Evolutionary conservation across 2,329 filamentous ascomycete species (phyloP).

Genomic region (Cordyceps javanica): DNA sequence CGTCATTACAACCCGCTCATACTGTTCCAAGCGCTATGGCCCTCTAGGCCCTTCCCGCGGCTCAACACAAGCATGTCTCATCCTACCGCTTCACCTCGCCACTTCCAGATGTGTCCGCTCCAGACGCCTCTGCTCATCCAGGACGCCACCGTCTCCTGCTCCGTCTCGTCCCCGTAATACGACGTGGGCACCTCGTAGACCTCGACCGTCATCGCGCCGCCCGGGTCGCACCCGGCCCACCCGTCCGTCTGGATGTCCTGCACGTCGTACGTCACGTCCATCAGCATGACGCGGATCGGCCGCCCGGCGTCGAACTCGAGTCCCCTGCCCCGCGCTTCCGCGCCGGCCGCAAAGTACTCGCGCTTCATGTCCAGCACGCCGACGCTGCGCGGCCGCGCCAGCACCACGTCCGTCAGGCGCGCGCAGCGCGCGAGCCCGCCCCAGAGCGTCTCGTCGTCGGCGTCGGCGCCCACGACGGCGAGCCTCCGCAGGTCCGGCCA

Average conservation of each 20-base stretch:
- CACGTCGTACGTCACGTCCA: slow-evolving; percentile 23
- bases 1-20: background rate
- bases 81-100: slow-evolving; percentile 21
- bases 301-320: background rate
- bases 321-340: slow-evolving; percentile 21
- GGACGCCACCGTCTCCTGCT: slow-evolving; percentile 30
- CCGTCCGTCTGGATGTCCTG: slow-evolving; percentile 22
- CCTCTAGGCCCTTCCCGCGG: too few species aligned
- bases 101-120: slow-evolving; percentile 34
- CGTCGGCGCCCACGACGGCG: slow-evolving; percentile 35
- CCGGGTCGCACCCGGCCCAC: slow-evolving; percentile 31
- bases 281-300: slow-evolving; percentile 23
- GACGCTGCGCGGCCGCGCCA: slow-evolving; percentile 32
- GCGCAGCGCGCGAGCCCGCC: slow-evolving; percentile 30
- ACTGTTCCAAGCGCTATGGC: too few species aligned
- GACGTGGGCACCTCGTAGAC: slow-evolving; percentile 32
- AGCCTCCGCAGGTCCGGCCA: slow-evolving; percentile 38
- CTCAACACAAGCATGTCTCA: too few species aligned
- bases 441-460: slow-evolving; percentile 34
- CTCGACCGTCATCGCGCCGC: slow-evolving; percentile 31
- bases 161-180: slow-evolving; percentile 33
- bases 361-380: slow-evolving; percentile 32
- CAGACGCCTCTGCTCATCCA: slow-evolving; percentile 36
- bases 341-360: slow-evolving; percentile 31
- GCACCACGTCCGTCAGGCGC: slow-evolving; percentile 34